Conservation (phyloP, 306 rosid genomes). For the Cercis canadensis region DNA sequence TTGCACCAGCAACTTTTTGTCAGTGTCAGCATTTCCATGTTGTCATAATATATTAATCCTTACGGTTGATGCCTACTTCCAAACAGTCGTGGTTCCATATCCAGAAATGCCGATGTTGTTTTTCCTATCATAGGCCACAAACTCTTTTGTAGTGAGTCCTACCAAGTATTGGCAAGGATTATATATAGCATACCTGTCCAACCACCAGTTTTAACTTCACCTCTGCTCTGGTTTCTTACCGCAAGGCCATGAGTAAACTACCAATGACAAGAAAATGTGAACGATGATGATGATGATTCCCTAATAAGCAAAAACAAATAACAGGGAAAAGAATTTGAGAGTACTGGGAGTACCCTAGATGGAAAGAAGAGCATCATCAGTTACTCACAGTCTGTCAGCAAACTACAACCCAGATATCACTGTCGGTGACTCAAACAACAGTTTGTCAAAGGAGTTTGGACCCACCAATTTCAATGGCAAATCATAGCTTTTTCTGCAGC, state of each 20-base stretch:
- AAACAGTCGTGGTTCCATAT: too few species aligned
- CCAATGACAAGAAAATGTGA: neutral
- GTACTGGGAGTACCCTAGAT: neutral
- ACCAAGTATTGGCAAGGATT: too few species aligned
- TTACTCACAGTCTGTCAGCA: constrained; percentile 34
- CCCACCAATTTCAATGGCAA: neutral
- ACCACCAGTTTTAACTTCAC: neutral
- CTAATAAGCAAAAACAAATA: neutral
- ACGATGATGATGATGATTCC: neutral
- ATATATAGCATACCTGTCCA: neutral
- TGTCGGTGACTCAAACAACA: constrained; percentile 40
- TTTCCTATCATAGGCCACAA: too few species aligned
- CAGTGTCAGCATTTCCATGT: too few species aligned
- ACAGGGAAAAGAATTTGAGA: too few species aligned
- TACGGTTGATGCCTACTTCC: too few species aligned
- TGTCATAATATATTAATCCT: too few species aligned
- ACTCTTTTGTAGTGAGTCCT: too few species aligned
- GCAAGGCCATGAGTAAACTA: neutral
- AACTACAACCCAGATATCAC: constrained; percentile 8
- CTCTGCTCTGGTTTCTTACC: neutral
- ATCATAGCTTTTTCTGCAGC: neutral
- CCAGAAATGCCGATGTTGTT: too few species aligned
- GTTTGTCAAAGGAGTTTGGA: constrained; percentile 41
- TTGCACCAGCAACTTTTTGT: too few species aligned
- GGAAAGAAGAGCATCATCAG: neutral